Base-by-base conservation (phyloP, 441 rosid genomes). In the Pelargonium exstipulatum region DNA sequence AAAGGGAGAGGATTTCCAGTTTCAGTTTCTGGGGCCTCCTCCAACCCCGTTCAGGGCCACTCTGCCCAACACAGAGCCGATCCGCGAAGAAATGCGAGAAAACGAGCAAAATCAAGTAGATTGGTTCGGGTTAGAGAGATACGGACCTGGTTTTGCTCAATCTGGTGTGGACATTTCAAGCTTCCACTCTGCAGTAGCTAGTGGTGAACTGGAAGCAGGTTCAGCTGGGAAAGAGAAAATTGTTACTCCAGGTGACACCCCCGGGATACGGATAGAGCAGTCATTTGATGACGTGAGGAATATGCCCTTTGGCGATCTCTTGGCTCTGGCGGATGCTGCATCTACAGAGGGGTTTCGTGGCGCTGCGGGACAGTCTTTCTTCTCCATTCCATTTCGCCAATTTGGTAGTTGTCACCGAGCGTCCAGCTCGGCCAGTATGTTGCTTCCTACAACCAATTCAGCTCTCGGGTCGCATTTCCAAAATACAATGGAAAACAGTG, bases 301-400 rank as follows among this genome's bases (percentile, higher is more conserved):
- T 42, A 76, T 83, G 17, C 71, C 87, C 72, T 86, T 79, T 69
- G 60, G 65, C 9, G 80, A 84, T 26, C 90, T 88, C 22, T 55
- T 91, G 76, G 88, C 87, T 53, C 81, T 81, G n/a, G 90, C 88
- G 2, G 78, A 85, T 71, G 83, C 84, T 22, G 87, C 86, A 2
- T 68, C 83, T 5, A 64, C 53, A 3, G 75, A 62, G 1, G 62
- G 29, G 6, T 7, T 6, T 46, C 51, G 14, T 13, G 14, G 51
- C 5, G 14, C 63, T 0, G 4, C 58, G 0, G 18, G 17, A 10
- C 64, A 67, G n/a, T 29, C 75, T 43, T 64, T 42, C 64, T 26
- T 65, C 71, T 78, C 43, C 70, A 43, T 45, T 51, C 29, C 65
- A 2, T 49, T 32, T 55, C 66, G 68, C 16, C 67, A 48, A 0